Percentiles rank a stretch among this genome's conserved stretches.
These are phyloP conservation scores for Gigaspora rosea DNA, from an alignment of 192 early-diverging fungal species.

Conservation along the genomic window DNA sequence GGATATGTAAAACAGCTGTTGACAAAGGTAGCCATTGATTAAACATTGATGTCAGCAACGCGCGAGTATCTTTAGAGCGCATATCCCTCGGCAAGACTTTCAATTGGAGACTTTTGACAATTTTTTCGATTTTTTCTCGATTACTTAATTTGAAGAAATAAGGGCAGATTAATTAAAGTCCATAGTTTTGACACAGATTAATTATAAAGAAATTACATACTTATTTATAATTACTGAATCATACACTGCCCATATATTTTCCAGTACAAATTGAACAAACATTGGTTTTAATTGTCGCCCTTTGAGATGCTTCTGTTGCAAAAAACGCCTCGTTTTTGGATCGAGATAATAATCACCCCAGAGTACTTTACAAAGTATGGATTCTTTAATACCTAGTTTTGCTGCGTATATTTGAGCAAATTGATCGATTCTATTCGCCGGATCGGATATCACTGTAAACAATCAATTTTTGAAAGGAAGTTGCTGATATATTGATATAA, in stretches of 20 bases:
- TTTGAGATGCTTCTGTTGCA: slow-evolving; percentile 83
- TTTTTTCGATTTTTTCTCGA: slow-evolving; percentile 90
- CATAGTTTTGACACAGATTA: neutral
- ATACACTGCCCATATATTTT: slow-evolving; percentile 95
- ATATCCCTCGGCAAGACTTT: slow-evolving; percentile 92
- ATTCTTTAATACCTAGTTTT: slow-evolving; percentile 84
- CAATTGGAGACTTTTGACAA: slow-evolving; percentile 82
- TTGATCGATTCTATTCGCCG: slow-evolving; percentile 68
- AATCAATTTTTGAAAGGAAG: slow-evolving; percentile 5
- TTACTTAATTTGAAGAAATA: slow-evolving; percentile 34
- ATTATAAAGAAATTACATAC: slow-evolving; percentile 36
- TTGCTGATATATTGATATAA: neutral
- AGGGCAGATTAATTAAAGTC: neutral
- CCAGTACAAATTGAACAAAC: slow-evolving; percentile 94
- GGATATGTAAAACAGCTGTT: slow-evolving; percentile 68
- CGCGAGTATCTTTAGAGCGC: slow-evolving; percentile 77
- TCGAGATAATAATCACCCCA: slow-evolving; percentile 99
- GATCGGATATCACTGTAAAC: slow-evolving; percentile 26
- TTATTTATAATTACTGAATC: slow-evolving; percentile 69
- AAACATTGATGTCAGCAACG: slow-evolving; percentile 81
- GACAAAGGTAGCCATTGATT: slow-evolving; percentile 95
- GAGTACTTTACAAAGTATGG: slow-evolving; percentile 73
- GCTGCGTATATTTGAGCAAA: slow-evolving; percentile 91
- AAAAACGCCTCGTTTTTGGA: slow-evolving; percentile 88
- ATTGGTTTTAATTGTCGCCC: slow-evolving; percentile 86